A percentile compares a stretch with the other conserved stretches of the same genome.
phyloP scores from a whole-genome alignment of 225 moss, liverwort and hornwort genomes.

The Thuidium tamariscinum region DNA sequence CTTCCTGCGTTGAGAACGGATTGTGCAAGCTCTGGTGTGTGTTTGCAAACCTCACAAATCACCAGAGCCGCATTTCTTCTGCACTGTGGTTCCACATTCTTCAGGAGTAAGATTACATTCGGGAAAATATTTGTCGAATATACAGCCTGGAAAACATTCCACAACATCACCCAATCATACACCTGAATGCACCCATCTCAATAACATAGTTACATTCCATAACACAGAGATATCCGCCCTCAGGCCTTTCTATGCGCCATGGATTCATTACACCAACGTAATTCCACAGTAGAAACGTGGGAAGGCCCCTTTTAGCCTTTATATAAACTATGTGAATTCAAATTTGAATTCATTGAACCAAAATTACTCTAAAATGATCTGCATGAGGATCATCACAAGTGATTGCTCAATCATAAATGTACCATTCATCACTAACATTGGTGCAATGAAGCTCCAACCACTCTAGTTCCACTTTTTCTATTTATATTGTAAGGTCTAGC shows the following conservation, averaged over 20 bases:
- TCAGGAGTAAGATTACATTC: conserved; percentile 68
- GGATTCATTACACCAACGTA: neutral
- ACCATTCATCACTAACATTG: neutral
- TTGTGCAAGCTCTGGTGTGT: conserved; percentile 60
- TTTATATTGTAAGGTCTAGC: neutral
- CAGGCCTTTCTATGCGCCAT: neutral
- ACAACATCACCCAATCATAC: neutral
- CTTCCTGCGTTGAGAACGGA: conserved; percentile 58
- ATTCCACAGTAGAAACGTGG: neutral
- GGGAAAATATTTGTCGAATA: conserved; percentile 67
- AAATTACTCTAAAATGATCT: neutral
- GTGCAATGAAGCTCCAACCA: neutral
- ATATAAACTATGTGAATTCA: neutral
- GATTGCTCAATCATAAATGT: neutral
- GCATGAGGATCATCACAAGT: neutral
- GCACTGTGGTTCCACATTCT: conserved; percentile 65
- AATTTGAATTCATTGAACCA: neutral
- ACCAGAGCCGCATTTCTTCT: conserved; percentile 77
- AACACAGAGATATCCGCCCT: neutral
- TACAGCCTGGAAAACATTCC: conserved; percentile 28
- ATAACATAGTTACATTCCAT: neutral
- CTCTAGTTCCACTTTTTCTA: neutral
- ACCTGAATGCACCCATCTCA: neutral
- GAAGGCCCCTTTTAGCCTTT: neutral
- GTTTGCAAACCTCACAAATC: conserved; percentile 83